Conservation (phyloP, 139 green algal genomes). For the Micromonas pusilla region DNA sequence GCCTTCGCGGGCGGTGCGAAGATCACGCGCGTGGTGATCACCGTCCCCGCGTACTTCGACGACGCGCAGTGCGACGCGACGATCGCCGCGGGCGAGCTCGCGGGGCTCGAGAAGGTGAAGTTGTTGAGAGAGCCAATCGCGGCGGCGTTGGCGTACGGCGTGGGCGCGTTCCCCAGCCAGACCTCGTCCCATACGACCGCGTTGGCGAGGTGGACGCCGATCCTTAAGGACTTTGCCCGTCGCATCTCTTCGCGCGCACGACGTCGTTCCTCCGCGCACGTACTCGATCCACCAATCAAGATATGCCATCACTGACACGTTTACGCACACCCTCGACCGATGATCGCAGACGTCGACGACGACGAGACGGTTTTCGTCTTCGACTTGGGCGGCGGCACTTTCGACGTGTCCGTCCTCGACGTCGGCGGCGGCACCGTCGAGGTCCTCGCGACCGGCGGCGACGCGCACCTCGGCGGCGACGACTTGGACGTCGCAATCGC, state of each 20-base stretch:
- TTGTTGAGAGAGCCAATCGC: slow-evolving; percentile 91
- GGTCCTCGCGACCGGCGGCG: slow-evolving; percentile 87
- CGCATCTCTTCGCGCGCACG: too few species aligned
- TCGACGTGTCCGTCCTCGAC: slow-evolving; percentile 89
- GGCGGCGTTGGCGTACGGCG: slow-evolving; percentile 77
- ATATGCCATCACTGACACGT: too few species aligned
- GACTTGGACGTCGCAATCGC: slow-evolving; percentile 90
- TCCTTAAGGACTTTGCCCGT: too few species aligned
- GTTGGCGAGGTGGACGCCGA: too few species aligned
- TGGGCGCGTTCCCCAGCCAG: too few species aligned
- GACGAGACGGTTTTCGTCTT: slow-evolving; percentile 59
- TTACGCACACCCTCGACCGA: too few species aligned
- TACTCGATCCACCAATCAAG: too few species aligned
- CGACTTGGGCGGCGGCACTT: slow-evolving; percentile 65
- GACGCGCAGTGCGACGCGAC: slow-evolving; percentile 84
- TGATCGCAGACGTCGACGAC: not conserved
- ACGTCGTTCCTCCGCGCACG: too few species aligned
- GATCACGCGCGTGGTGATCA: slow-evolving; percentile 44
- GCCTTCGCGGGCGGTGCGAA: not conserved
- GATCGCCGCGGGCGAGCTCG: slow-evolving; percentile 45
- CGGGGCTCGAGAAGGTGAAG: slow-evolving; percentile 78
- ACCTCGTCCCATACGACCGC: too few species aligned
- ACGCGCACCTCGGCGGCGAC: slow-evolving; percentile 89
- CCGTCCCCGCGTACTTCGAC: slow-evolving; percentile 92
- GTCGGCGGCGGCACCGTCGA: slow-evolving; percentile 94